These are phyloP conservation scores for Colletotrichum musae DNA, from an alignment of 2,329 filamentous ascomycete genomes.

Conservation along the genomic window DNA sequence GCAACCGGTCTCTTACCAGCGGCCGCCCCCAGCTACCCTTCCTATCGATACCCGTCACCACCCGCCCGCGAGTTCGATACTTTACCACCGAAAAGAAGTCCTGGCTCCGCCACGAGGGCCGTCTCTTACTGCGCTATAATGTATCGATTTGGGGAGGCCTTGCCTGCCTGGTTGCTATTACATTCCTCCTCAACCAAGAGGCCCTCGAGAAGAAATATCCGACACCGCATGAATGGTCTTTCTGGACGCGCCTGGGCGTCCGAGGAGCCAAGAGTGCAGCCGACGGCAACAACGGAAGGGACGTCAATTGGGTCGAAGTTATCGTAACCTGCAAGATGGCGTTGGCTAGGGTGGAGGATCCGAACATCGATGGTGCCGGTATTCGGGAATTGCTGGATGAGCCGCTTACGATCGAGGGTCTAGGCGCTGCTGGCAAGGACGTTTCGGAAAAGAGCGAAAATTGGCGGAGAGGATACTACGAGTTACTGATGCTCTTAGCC, in stretches of 20 bases:
- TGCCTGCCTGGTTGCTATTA: conserved; percentile 71
- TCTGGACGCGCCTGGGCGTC: conserved; percentile 77
- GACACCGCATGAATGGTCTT: conserved; percentile 86
- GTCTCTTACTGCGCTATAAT: conserved; percentile 78
- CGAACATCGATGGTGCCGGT: conserved; percentile 76
- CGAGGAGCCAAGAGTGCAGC: conserved; percentile 75
- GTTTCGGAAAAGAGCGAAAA: conserved; percentile 82
- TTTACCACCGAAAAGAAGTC: conserved; percentile 84
- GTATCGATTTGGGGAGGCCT: conserved; percentile 76
- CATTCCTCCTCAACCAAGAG: conserved; percentile 80
- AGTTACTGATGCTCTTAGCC: conserved; percentile 83
- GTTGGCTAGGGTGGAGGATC: conserved; percentile 78
- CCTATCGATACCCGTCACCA: conserved; percentile 60
- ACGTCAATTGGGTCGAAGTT: conserved; percentile 77
- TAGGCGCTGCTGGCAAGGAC: conserved; percentile 73
- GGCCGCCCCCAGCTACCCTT: conserved; percentile 65
- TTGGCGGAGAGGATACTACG: conserved; percentile 90
- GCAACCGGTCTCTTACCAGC: conserved; percentile 44
- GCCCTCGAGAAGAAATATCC: conserved; percentile 81
- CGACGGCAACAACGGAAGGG: conserved; percentile 65
- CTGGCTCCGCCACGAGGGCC: conserved; percentile 80
- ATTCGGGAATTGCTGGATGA: conserved; percentile 70
- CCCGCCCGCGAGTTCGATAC: conserved; percentile 74
- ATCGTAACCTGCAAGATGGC: conserved; percentile 72
- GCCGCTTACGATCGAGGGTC: conserved; percentile 66